Evolutionary conservation across 2,329 filamentous ascomycete genomes (phyloP), one percentile per base, ranked within the genome.

Genomic region (Diaporthe destruens): DNA sequence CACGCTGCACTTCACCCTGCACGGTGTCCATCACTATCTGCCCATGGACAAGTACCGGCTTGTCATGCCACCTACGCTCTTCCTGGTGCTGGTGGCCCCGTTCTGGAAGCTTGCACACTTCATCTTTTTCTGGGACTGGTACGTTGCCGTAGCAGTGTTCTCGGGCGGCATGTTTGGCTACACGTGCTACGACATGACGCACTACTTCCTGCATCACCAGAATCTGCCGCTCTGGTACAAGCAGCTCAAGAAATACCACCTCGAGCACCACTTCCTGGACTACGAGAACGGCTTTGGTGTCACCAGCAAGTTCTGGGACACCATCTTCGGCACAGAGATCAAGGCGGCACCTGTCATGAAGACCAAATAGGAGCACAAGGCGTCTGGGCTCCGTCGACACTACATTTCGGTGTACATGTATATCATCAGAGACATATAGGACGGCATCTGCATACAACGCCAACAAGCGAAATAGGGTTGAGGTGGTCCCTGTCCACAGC

Each of bases 31-130:
- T 80, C 96, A 99, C 83, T 99, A 98, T 83, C 89, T 99, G 6
- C 96, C 96, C n/a, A 98, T 99, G 96, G 96, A 99, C 85, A 96
- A 92, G 80, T 96, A 98, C 79, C 92, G 96, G 74, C 91, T 99
- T 12, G 96, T 99, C 76, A 98, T 99, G 96, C 96, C 96, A 1
- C 96, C 96, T 0, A 90, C 94, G 0, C 87, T 99, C 4, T 98
- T 99, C 80, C 75, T 96, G 32, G 88, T 89, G 16, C 91, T 99
- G 25, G 96, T 96, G 7, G 88, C 89, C 0, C 96, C 96, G 0
- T 98, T 98, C 86, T 99, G 94, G 92, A 94, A 94, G 82, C 86
- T 99, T 66, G 94, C 96, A 0, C 96, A 98, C 77, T 77, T 87
- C 2, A 80, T 98, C 70, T 94, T 99, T 82, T 93, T 85, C 81